These are phyloP conservation scores for Spathaspora passalidarum DNA, from an alignment of 805 yeast genomes.

Conservation along the genomic window DNA sequence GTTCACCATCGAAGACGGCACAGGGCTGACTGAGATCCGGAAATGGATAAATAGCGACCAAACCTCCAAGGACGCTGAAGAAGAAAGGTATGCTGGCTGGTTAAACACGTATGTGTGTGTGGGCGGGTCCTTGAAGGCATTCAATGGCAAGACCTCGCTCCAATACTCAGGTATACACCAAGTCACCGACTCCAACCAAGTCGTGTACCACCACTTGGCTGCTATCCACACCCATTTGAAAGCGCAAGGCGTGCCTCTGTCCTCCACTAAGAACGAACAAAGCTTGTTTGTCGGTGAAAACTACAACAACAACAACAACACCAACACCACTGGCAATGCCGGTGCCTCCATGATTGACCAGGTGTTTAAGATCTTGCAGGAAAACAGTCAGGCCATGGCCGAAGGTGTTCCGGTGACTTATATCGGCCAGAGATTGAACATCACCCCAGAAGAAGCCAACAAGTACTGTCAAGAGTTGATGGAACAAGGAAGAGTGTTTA, in stretches of 20 bases:
- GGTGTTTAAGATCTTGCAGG: slow-evolving; percentile 47
- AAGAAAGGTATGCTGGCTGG: slow-evolving; percentile 30
- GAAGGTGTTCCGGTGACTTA: slow-evolving; percentile 74
- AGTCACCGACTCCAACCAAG: slow-evolving; percentile 63
- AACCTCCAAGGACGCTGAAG: slow-evolving; percentile 24
- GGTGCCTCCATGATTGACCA: slow-evolving; percentile 35
- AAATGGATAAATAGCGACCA: slow-evolving; percentile 50
- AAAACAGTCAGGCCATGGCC: slow-evolving; percentile 54
- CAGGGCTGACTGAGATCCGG: slow-evolving; percentile 60
- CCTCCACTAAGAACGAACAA: slow-evolving; percentile 12
- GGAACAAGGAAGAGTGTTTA: slow-evolving; percentile 67
- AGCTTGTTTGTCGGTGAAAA: slow-evolving; percentile 29
- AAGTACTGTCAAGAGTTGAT: slow-evolving; percentile 51
- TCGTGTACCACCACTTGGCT: slow-evolving; percentile 63
- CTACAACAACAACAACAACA: too few species aligned
- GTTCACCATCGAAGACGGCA: slow-evolving; percentile 73
- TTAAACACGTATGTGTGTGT: slow-evolving; percentile 62
- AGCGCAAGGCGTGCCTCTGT: slow-evolving; percentile 46
- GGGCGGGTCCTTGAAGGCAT: slow-evolving; percentile 47
- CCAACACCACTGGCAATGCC: slow-evolving; percentile 18
- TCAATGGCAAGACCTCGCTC: slow-evolving; percentile 59
- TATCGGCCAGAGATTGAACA: slow-evolving; percentile 54
- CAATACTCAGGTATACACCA: slow-evolving; percentile 60
- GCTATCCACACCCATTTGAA: slow-evolving; percentile 57
- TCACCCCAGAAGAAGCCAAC: slow-evolving; percentile 48